Percentiles rank a stretch among this genome's conserved stretches.
phyloP scores from a whole-genome alignment of 805 yeast genomes.

The Metschnikowia noctiluminum region DNA sequence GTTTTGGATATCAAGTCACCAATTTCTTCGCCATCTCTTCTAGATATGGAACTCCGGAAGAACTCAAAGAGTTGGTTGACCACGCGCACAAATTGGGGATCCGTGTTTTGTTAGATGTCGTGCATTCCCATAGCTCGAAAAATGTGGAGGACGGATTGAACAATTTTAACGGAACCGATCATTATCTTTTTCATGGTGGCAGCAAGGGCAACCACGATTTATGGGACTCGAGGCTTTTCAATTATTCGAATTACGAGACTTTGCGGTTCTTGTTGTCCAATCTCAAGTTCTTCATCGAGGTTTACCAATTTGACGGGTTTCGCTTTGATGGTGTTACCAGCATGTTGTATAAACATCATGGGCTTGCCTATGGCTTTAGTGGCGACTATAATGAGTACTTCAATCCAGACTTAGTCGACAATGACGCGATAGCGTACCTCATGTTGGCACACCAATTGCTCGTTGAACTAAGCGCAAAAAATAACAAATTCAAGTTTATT shows the following conservation, averaged over 20 bases:
- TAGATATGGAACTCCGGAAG: constrained; percentile 94
- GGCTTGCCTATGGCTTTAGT: constrained; percentile 83
- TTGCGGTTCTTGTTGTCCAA: constrained; percentile 81
- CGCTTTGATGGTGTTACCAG: constrained; percentile 96
- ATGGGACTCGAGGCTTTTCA: constrained; percentile 96
- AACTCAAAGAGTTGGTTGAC: constrained; percentile 83
- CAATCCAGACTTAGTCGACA: constrained; percentile 73
- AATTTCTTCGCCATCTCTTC: constrained; percentile 88
- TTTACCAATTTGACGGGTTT: constrained; percentile 88
- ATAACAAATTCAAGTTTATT: constrained; percentile 45
- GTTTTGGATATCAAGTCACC: constrained; percentile 96
- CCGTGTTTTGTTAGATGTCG: constrained; percentile 83
- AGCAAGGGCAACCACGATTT: constrained; percentile 81
- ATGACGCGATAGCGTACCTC: constrained; percentile 80
- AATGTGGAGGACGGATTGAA: constrained; percentile 93
- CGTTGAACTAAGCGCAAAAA: constrained; percentile 43
- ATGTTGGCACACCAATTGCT: constrained; percentile 88
- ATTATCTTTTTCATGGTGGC: constrained; percentile 93
- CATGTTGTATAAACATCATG: constrained; percentile 90
- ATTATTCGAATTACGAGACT: constrained; percentile 89
- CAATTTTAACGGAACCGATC: constrained; percentile 91
- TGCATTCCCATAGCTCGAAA: constrained; percentile 94
- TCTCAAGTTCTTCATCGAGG: constrained; percentile 78
- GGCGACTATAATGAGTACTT: constrained; percentile 93
- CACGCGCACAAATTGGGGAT: constrained; percentile 88